phyloP scores from a whole-genome alignment of 2,329 filamentous ascomycete species.

The Pyrenochaeta sp. region DNA sequence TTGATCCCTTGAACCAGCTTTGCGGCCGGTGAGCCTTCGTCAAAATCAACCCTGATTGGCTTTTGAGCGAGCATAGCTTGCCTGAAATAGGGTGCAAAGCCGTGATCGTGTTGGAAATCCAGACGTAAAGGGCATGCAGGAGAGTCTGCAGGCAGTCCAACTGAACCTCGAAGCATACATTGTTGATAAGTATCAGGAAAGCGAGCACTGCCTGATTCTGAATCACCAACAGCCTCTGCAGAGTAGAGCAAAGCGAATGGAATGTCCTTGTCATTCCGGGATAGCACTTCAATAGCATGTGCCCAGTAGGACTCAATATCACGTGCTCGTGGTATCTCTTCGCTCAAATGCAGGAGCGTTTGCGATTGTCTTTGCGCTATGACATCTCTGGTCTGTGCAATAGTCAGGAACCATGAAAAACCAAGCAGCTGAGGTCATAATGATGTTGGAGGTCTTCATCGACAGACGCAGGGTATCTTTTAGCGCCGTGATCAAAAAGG shows the following conservation, averaged over 20 bases:
- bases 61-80: constrained; percentile 38
- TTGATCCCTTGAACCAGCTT: constrained; percentile 38
- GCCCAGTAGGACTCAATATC: constrained; percentile 76
- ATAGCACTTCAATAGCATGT: constrained; percentile 71
- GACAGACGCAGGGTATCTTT: no score
- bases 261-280: constrained; percentile 68
- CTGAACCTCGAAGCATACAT: constrained; percentile 33
- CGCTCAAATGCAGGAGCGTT: constrained; percentile 52
- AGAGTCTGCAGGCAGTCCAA: constrained; percentile 27
- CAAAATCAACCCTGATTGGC: constrained; percentile 36
- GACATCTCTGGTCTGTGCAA: constrained; percentile 20
- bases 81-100: constrained; percentile 37
- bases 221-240: constrained; percentile 18
- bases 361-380: constrained; percentile 14
- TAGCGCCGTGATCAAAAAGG: no score
- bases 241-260: constrained; percentile 39
- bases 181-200: constrained; percentile 14
- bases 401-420: constrained; percentile 3
- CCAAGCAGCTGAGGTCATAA: no score
- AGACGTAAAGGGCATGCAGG: constrained; percentile 30
- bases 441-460: no score
- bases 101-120: constrained; percentile 25
- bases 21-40: constrained; percentile 37
- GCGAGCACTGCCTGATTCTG: constrained; percentile 11
- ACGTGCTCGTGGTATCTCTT: constrained; percentile 73